Evolutionary conservation across 306 rosid species (phyloP), one percentile per base, ranked within the genome.

Genomic region (Malus asiatica): DNA sequence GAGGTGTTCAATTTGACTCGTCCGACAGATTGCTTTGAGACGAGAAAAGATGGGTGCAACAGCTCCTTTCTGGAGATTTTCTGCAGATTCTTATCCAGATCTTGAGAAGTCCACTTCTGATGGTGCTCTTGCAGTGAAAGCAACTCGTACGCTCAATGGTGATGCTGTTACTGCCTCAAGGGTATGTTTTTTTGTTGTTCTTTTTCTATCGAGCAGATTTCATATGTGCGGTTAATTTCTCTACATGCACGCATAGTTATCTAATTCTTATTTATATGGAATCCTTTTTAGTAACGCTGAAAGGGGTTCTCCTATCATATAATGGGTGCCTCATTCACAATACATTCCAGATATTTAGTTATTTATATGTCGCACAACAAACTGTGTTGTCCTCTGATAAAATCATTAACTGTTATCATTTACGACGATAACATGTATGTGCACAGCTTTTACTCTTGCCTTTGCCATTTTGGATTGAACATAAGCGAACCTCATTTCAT

Each of bases 41-140:
- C 76, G 91, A 75, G 89, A 88, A 82, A 81, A 83, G 81, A 78
- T 85, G 87, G 91, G 89, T 11, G 87, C 81, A 76, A 76, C 86
- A 14, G 91, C 89, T 85, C 89, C 91, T n/a, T 88, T 88, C 82
- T 88, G 91, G 91, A 79, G 87, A 68, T 85, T 85, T 78, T 88
- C 83, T 45, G 81, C 91, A 8, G 81, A 87, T 55, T 88, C 89
- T 67, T 88, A 88, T 83, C 91, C 91, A 12, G 91, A 88, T 81
- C 89, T 88, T 59, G 83, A 88, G 79, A 82, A 60, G 11, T 16
- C 78, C 23, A 60, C 70, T 23, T 44, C 86, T 42, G 71, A 59
- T 81, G 72, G 77, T 58, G 73, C 55, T 63, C 22, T 76, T 74
- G 57, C 32, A 15, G 83, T 66, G 72, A 80, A 71, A 48, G 57